Evolutionary conservation across 352 stramenopile genomes (phyloP).

Genomic region (Pythium phragmiticola): DNA sequence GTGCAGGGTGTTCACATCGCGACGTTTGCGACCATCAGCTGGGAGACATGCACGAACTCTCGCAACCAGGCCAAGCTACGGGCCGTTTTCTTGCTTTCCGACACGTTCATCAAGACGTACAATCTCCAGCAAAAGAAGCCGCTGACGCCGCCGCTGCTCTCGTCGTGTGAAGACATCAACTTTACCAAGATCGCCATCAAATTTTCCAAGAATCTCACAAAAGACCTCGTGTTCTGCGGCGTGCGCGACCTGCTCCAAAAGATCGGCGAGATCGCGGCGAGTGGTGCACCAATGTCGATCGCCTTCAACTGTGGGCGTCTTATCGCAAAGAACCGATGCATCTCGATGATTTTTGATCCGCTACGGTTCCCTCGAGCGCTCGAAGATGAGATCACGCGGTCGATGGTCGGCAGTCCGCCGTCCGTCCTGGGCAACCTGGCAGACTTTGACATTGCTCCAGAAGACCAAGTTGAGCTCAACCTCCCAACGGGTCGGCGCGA

Average conservation of each 20-base stretch:
- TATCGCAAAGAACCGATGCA: slow-evolving; percentile 72
- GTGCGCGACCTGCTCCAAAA: slow-evolving; percentile 73
- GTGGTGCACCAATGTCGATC: slow-evolving; percentile 56
- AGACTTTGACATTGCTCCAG: slow-evolving; percentile 57
- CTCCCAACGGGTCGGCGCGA: slow-evolving; percentile 3
- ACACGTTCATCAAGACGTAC: slow-evolving; percentile 70
- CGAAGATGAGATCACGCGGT: slow-evolving; percentile 58
- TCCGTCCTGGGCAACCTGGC: slow-evolving; percentile 48
- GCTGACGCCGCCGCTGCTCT: slow-evolving; percentile 31
- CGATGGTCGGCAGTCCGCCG: slow-evolving; percentile 45
- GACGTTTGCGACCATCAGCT: slow-evolving; percentile 74
- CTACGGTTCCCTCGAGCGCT: slow-evolving; percentile 56
- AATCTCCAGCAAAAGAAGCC: slow-evolving; percentile 49
- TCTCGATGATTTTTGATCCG: slow-evolving; percentile 73
- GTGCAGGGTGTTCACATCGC: slow-evolving; percentile 63
- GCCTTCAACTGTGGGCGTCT: slow-evolving; percentile 65
- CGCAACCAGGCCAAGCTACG: slow-evolving; percentile 59
- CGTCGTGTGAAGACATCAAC: slow-evolving; percentile 75
- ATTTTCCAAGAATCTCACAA: slow-evolving; percentile 70
- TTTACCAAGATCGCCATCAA: slow-evolving; percentile 86
- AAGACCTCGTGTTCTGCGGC: slow-evolving; percentile 68
- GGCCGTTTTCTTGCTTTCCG: slow-evolving; percentile 59
- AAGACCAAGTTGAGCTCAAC: slow-evolving; percentile 40
- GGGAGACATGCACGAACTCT: slow-evolving; percentile 58
- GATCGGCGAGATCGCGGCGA: slow-evolving; percentile 60